Evolutionary conservation across 495 filamentous ascomycete species (phyloP).

Genomic region (Opeltia flavorubescens): DNA sequence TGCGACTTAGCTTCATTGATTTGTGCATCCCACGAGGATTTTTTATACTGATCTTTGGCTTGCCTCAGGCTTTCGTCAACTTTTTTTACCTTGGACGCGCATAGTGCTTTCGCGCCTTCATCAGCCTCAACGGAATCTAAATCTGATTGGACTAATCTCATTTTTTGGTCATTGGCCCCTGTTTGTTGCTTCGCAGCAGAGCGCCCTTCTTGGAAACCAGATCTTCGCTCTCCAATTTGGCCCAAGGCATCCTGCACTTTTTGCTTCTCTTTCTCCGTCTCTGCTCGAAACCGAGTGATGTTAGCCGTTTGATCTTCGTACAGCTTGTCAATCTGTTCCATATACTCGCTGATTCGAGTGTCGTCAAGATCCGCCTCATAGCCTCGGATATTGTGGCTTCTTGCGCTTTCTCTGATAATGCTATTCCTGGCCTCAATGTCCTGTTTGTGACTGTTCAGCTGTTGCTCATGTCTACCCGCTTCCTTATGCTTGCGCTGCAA

Average conservation of each 20-base stretch:
- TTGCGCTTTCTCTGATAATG: slow-evolving; percentile 65
- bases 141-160: slow-evolving; percentile 44
- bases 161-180: slow-evolving; percentile 50
- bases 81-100: slow-evolving; percentile 60
- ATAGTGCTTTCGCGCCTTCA: slow-evolving; percentile 62
- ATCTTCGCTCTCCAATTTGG: slow-evolving; percentile 52
- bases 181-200: slow-evolving; percentile 55
- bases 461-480: slow-evolving; percentile 67
- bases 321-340: slow-evolving; percentile 58
- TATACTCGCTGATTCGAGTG: slow-evolving; percentile 56
- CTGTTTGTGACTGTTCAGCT: slow-evolving; percentile 73
- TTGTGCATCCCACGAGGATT: slow-evolving; percentile 52
- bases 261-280: slow-evolving; percentile 55
- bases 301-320: slow-evolving; percentile 62
- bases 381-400: slow-evolving; percentile 68
- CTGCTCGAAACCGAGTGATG: slow-evolving; percentile 57
- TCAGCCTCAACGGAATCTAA: slow-evolving; percentile 61
- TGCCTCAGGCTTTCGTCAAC: slow-evolving; percentile 45
- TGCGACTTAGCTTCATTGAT: slow-evolving; percentile 46
- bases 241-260: slow-evolving; percentile 51
- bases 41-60: slow-evolving; percentile 44
- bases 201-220: slow-evolving; percentile 55
- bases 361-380: slow-evolving; percentile 71
- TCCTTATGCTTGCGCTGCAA: slow-evolving; percentile 67
- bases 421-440: slow-evolving; percentile 53